Percentiles rank a stretch among this genome's conserved stretches.
Conservation (phyloP, 495 filamentous ascomycete genomes). For the Staphylotrichum longicolle region DNA sequence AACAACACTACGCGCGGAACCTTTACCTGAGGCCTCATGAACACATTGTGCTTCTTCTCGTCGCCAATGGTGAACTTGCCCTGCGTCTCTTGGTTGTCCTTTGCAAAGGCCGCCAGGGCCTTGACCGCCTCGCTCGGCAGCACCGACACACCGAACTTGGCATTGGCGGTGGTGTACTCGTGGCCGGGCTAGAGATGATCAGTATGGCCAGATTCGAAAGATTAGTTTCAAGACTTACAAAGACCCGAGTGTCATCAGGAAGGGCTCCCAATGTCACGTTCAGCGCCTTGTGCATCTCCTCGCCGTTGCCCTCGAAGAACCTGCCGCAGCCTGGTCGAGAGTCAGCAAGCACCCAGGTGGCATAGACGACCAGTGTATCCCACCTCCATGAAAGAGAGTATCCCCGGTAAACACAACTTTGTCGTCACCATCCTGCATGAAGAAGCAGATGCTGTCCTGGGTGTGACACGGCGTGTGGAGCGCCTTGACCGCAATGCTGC, state of each 20-base stretch:
- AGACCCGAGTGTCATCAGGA: slow-evolving; percentile 92
- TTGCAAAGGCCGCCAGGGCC: slow-evolving; percentile 72
- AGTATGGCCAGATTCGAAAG: not conserved
- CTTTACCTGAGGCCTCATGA: slow-evolving; percentile 83
- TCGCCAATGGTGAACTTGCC: slow-evolving; percentile 97
- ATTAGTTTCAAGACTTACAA: slow-evolving; percentile 53
- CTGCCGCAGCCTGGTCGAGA: slow-evolving; percentile 72
- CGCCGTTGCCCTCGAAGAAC: slow-evolving; percentile 91
- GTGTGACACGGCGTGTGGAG: slow-evolving; percentile 96
- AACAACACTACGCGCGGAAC: slow-evolving; percentile 1
- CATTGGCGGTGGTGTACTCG: slow-evolving; percentile 93
- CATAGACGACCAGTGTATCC: slow-evolving; percentile 8
- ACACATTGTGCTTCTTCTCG: slow-evolving; percentile 98
- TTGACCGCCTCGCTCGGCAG: slow-evolving; percentile 70
- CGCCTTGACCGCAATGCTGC: slow-evolving; percentile 81
- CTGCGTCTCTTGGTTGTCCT: slow-evolving; percentile 80
- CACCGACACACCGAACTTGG: slow-evolving; percentile 77
- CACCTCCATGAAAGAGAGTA: slow-evolving; percentile 91
- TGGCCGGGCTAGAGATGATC: slow-evolving; percentile 70
- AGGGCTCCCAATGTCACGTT: slow-evolving; percentile 79
- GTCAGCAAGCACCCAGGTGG: not conserved
- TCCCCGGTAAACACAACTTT: slow-evolving; percentile 92
- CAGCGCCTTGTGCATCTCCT: slow-evolving; percentile 84
- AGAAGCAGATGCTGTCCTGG: slow-evolving; percentile 93
- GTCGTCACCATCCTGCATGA: slow-evolving; percentile 75